phyloP scores from a whole-genome alignment of 2,329 filamentous ascomycete genomes.

The Penicillium sp. region DNA sequence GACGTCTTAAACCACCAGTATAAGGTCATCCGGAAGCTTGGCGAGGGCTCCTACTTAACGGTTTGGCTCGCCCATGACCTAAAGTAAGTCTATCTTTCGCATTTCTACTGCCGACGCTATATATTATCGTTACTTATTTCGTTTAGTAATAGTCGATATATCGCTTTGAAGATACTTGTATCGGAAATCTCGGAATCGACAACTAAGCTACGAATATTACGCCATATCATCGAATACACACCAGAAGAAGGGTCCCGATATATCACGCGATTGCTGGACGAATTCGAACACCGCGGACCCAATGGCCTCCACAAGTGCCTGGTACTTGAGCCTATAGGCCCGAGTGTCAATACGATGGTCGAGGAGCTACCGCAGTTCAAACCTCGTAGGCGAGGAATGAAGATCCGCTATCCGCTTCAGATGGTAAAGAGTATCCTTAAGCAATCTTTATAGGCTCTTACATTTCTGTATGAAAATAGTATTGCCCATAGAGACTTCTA shows the following conservation, averaged over 20 bases:
- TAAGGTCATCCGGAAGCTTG: slow-evolving; percentile 46
- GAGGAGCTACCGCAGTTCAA: slow-evolving; percentile 25
- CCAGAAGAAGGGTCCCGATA: slow-evolving; percentile 8
- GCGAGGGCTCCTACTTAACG: slow-evolving; percentile 45
- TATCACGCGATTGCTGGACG: slow-evolving; percentile 23
- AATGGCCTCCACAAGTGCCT: slow-evolving; percentile 36
- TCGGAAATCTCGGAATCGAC: slow-evolving; percentile 20
- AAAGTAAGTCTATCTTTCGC: slow-evolving; percentile 19
- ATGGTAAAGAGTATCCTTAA: slow-evolving; percentile 28
- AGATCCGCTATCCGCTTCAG: slow-evolving; percentile 21
- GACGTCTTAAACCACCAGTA: slow-evolving; percentile 43
- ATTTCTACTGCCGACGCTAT: no score
- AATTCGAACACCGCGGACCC: slow-evolving; percentile 29
- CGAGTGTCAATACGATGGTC: slow-evolving; percentile 25
- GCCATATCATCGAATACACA: slow-evolving; percentile 15
- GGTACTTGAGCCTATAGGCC: slow-evolving; percentile 33
- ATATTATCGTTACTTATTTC: background rate
- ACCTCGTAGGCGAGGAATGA: slow-evolving; percentile 16
- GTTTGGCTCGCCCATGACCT: slow-evolving; percentile 45
- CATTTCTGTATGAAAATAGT: slow-evolving; percentile 25
- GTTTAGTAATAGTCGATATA: slow-evolving; percentile 22
- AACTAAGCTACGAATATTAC: slow-evolving; percentile 19
- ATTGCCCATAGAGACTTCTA: slow-evolving; percentile 28
- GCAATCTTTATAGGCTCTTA: slow-evolving; percentile 25
- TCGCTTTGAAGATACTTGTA: slow-evolving; percentile 34